phyloP scores from a whole-genome alignment of 495 filamentous ascomycete genomes.

The Hypoxylon intermedium region DNA sequence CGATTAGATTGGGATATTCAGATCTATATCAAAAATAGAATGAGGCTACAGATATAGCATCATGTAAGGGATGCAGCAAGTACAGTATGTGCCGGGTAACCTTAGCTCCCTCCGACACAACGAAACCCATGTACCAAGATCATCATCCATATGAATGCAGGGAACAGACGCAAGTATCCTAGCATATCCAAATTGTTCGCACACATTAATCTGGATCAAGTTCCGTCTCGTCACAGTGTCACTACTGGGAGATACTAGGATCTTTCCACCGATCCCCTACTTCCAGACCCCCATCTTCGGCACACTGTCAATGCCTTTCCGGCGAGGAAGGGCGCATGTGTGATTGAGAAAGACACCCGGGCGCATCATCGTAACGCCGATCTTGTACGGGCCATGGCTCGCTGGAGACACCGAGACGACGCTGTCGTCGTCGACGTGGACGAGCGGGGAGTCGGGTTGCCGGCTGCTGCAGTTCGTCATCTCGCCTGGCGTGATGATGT shows the following conservation, averaged over 20 bases:
- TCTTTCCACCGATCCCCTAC: background rate
- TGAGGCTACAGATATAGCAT: too few relatives aligned
- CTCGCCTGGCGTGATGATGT: conserved; percentile 2
- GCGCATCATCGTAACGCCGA: background rate
- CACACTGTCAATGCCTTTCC: background rate
- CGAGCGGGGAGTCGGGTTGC: conserved; percentile 5
- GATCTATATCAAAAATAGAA: too few relatives aligned
- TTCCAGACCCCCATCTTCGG: background rate
- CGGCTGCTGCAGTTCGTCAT: background rate
- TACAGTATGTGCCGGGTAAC: too few relatives aligned
- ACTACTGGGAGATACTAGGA: background rate
- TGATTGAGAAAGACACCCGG: conserved; percentile 5
- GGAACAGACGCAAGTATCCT: too few relatives aligned
- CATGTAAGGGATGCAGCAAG: too few relatives aligned
- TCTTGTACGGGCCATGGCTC: background rate
- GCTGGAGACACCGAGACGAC: background rate
- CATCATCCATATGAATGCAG: too few relatives aligned
- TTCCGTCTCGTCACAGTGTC: too few relatives aligned
- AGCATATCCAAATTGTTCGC: too few relatives aligned
- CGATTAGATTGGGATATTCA: too few relatives aligned
- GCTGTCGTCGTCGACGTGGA: background rate
- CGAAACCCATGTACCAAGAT: too few relatives aligned
- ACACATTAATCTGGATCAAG: too few relatives aligned
- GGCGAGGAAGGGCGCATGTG: background rate
- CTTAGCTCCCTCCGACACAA: too few relatives aligned